Base-by-base conservation (phyloP, 2,329 filamentous ascomycete species). In the Hypoxylon sp. region DNA sequence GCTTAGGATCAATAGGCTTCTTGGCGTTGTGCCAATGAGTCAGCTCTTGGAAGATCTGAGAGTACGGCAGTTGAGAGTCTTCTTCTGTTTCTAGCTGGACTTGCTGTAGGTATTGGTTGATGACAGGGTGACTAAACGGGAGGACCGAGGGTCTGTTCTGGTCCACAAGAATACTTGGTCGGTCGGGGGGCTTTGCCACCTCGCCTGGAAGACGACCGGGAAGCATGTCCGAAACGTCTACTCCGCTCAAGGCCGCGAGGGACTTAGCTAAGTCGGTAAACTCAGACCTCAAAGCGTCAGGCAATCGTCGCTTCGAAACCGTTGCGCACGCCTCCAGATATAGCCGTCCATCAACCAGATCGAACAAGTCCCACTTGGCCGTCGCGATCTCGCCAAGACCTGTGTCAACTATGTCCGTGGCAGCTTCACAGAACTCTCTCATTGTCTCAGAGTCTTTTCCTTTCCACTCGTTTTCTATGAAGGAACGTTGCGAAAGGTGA, bases 11-110 rank as follows among this genome's bases (percentile, higher is more conserved):
- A 2, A 88, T 68, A 0, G 82, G 80, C 25, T 80, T 83, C 69
- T 85, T 87, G 32, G 83, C 80, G 58, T 87, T 88, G 69, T 91
- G 88, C 89, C 88, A 91, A 72, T 91, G 87, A 0, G 79, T 78
- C 2, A 84, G 75, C 60, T 88, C 84, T 62, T 79, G 73, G 69
- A 84, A 86, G 14, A 83, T 71, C 50, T 78, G 79, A 65, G 77
- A 69, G 7, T 70, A 50, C 3, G 70, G 63, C 1, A 53, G 32
- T 19, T 75, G 66, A 23, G 76, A 73, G 3, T 61, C 67, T 19
- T 69, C 56, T 8, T 76, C 71, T 5, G 79, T 74, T 0, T 76
- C 70, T 9, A 85, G 69, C 9, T 79, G 74, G 11, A 86, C 78
- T 3, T 77, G 76, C 34, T 76, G 70, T n/a, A 87, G 72, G 63